Percentiles rank a stretch among this genome's conserved stretches.
phyloP scores from a whole-genome alignment of 2,329 filamentous ascomycete species.

The Hortaea sp. region DNA sequence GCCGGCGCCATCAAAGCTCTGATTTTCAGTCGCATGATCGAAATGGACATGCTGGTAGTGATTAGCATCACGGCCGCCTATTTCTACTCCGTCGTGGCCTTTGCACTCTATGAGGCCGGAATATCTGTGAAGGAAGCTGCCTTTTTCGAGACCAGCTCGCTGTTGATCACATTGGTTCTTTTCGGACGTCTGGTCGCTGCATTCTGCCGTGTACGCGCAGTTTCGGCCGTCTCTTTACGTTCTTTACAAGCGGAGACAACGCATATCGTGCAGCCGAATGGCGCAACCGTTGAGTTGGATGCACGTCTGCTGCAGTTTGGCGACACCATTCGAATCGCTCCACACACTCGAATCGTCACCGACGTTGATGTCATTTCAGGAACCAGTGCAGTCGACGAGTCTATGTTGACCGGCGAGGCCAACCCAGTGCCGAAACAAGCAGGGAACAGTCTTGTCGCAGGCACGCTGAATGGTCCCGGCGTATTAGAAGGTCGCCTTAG shows the following conservation, averaged over 20 bases:
- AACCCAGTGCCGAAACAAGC: slow-evolving; percentile 48
- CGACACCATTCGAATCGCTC: slow-evolving; percentile 54
- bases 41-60: slow-evolving; percentile 61
- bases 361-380: slow-evolving; percentile 59
- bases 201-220: slow-evolving; percentile 39
- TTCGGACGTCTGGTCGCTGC: slow-evolving; percentile 42
- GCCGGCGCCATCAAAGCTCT: slow-evolving; percentile 52
- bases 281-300: slow-evolving; percentile 47
- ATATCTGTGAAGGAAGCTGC: slow-evolving; percentile 28
- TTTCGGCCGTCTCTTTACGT: slow-evolving; percentile 41
- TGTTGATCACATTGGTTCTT: slow-evolving; percentile 45
- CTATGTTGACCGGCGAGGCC: slow-evolving; percentile 67
- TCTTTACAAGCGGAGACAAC: slow-evolving; percentile 51
- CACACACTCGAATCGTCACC: slow-evolving; percentile 53
- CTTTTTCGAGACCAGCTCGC: slow-evolving; percentile 48
- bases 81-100: slow-evolving; percentile 45
- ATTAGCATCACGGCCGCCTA: slow-evolving; percentile 59
- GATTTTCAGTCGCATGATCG: slow-evolving; percentile 47
- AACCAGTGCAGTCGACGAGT: slow-evolving; percentile 60
- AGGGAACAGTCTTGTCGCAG: slow-evolving; percentile 52
- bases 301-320: slow-evolving; percentile 58
- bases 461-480: slow-evolving; percentile 48
- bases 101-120: slow-evolving; percentile 29
- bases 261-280: slow-evolving; percentile 32
- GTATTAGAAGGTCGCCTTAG: slow-evolving; percentile 43